These are phyloP conservation scores for Collybiopsis luxurians DNA, from an alignment of 768 basidiomycete genomes.

Conservation along the genomic window DNA sequence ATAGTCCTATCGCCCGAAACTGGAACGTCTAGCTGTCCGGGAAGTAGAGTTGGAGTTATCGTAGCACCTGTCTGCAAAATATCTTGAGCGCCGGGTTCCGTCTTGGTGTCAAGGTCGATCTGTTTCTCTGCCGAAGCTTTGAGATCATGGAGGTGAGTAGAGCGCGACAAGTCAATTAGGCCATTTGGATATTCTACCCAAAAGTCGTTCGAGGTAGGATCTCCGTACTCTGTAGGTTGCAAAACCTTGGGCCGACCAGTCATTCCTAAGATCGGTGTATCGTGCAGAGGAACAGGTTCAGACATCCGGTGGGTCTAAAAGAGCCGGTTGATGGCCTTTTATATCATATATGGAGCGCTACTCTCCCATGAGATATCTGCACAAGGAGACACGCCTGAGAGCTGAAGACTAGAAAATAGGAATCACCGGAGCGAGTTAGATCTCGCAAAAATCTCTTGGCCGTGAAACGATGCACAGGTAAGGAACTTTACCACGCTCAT, in stretches of 20 bases:
- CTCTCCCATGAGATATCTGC: background rate
- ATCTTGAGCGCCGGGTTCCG: background rate
- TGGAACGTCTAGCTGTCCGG: conserved; percentile 48
- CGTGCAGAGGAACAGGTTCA: conserved; percentile 22
- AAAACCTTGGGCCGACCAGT: conserved; percentile 42
- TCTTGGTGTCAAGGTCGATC: conserved; percentile 9
- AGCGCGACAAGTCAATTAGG: conserved; percentile 58
- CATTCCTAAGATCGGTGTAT: conserved; percentile 44
- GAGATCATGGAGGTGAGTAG: conserved; percentile 29
- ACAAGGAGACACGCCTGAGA: background rate
- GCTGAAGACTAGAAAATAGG: background rate
- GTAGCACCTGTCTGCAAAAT: conserved; percentile 8
- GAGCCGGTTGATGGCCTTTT: no score
- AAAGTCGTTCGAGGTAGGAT: conserved; percentile 40
- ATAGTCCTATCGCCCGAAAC: conserved; percentile 51
- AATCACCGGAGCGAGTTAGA: no score
- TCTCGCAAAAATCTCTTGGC: background rate
- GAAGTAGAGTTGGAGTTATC: conserved; percentile 25
- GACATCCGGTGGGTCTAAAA: no score
- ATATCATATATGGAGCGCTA: background rate
- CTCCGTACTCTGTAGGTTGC: conserved; percentile 51
- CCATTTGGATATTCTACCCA: conserved; percentile 73
- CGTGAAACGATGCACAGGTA: background rate
- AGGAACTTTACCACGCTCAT: no score
- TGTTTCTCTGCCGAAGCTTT: background rate